phyloP scores from a whole-genome alignment of 345 rosid genomes.

The Microthlaspi erraticum region DNA sequence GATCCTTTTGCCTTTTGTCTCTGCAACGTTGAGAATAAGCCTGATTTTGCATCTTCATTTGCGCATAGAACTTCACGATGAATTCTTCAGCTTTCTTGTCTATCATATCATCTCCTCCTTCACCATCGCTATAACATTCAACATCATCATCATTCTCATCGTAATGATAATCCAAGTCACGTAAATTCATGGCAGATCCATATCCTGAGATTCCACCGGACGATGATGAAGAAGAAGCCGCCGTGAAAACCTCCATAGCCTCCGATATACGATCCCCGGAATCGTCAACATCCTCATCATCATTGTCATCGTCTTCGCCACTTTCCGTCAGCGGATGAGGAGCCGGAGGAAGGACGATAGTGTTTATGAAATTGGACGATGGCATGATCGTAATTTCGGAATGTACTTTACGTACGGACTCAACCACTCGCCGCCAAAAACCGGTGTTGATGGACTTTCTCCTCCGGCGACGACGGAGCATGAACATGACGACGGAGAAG shows the following conservation, averaged over 20 bases:
- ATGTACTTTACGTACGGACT: slow-evolving; percentile 50
- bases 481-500: slow-evolving; percentile 52
- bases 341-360: slow-evolving; percentile 46
- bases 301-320: background rate
- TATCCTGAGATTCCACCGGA: slow-evolving; percentile 49
- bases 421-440: slow-evolving; percentile 53
- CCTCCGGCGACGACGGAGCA: slow-evolving; percentile 48
- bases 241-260: slow-evolving; percentile 39
- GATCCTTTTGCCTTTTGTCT: slow-evolving; percentile 36
- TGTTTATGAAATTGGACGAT: slow-evolving; percentile 38
- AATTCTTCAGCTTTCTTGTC: slow-evolving; percentile 78
- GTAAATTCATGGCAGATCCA: slow-evolving; percentile 55
- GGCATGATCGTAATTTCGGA: slow-evolving; percentile 36
- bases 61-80: slow-evolving; percentile 60
- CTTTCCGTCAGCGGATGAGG: slow-evolving; percentile 7
- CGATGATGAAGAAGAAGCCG: slow-evolving; percentile 34
- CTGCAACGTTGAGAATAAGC: slow-evolving; percentile 38
- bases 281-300: background rate
- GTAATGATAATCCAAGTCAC: slow-evolving; percentile 28
- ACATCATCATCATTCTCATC: slow-evolving; percentile 33
- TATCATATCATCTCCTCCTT: slow-evolving; percentile 65
- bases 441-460: slow-evolving; percentile 47
- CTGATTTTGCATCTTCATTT: slow-evolving; percentile 58
- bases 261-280: slow-evolving; percentile 26
- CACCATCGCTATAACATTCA: slow-evolving; percentile 29